Base-by-base conservation (phyloP, 1,284 basidiomycete genomes). In the Naganishia sp. region DNA sequence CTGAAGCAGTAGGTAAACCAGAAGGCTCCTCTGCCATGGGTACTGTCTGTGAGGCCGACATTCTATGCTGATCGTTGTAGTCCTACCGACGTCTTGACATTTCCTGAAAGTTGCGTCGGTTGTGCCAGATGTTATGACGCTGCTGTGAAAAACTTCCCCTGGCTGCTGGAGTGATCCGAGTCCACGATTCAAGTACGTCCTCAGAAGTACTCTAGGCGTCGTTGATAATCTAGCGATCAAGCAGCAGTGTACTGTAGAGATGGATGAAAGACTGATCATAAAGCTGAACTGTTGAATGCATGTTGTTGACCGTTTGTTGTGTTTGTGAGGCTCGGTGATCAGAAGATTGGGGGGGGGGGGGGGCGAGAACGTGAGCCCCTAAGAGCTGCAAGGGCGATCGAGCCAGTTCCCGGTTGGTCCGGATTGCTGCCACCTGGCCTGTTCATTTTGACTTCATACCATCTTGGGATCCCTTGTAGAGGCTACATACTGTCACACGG, bases 31-130 rank as follows among this genome's bases (percentile, higher is more conserved):
- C 51, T 50, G 46, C 18, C 17, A 23, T 31, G 18, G 47, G 35
- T 18, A 35, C 31, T 3, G 47, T 11, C 9, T 35, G 57, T 25
- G 35, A 13, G 10, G 6, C 57, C 49, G 57, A 61, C 57, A 61
- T 61, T 39, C 35, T 39, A 6, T 51, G 57, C 35, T 50, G 47
- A 15, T n/a, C 1, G 35, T 10, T 9, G 17, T 1, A 35, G 21
- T 11, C 50, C 35, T 61, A 50, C 47, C 21, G 57, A 23, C 41
- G 52, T 41, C n/a, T 61, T 25, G 15, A n/a, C 57, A 61, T 61
- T n/a, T 32, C 57, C 57, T 41, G 21, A 15, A n/a, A 17, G 41
- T 11, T 18, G 52, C 17, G n/a, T 28, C 52, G 52, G 6, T 18
- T 31, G 52, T 6, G 52, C 10, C 35, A 13, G 13, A n/a, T 50